Evolutionary conservation across 2,329 filamentous ascomycete species (phyloP).

Genomic region (Trichophyton equinum): DNA sequence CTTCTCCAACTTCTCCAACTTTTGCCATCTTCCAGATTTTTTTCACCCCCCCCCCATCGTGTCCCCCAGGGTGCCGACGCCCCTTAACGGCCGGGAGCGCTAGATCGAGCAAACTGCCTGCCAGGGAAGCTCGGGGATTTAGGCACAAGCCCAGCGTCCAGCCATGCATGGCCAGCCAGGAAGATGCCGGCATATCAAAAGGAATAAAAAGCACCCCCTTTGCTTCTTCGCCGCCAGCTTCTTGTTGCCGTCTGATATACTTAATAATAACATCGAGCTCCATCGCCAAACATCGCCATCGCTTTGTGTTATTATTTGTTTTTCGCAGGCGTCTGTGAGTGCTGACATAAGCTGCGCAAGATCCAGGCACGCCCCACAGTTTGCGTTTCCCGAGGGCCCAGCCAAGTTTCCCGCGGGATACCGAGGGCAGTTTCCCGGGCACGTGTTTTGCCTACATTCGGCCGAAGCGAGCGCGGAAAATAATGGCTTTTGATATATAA

Average conservation of each 20-base stretch:
- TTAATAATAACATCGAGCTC: not conserved
- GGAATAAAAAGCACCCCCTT: not conserved
- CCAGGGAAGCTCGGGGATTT: conserved; percentile 1
- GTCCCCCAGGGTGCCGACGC: not conserved
- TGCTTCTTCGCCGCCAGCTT: not conserved
- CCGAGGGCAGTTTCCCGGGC: not conserved
- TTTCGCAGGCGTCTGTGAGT: too few relatives aligned
- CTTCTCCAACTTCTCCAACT: conserved; percentile 2
- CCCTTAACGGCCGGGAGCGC: not conserved
- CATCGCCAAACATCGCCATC: not conserved
- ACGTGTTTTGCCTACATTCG: not conserved
- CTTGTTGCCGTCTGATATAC: not conserved
- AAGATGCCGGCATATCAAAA: not conserved
- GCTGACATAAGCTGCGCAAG: not conserved
- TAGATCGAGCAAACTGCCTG: not conserved
- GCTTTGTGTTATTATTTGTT: too few relatives aligned
- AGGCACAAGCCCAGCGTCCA: not conserved
- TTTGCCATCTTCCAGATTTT: not conserved
- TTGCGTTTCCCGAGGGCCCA: not conserved
- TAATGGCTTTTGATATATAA: too few relatives aligned
- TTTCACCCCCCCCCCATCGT: not conserved
- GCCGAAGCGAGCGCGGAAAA: not conserved
- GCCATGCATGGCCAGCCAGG: not conserved
- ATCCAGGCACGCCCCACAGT: conserved; percentile 1
- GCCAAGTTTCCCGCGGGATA: not conserved